These are phyloP conservation scores for Artemisia argyi DNA, from an alignment of 129 eudicot species.

Conservation along the genomic window DNA sequence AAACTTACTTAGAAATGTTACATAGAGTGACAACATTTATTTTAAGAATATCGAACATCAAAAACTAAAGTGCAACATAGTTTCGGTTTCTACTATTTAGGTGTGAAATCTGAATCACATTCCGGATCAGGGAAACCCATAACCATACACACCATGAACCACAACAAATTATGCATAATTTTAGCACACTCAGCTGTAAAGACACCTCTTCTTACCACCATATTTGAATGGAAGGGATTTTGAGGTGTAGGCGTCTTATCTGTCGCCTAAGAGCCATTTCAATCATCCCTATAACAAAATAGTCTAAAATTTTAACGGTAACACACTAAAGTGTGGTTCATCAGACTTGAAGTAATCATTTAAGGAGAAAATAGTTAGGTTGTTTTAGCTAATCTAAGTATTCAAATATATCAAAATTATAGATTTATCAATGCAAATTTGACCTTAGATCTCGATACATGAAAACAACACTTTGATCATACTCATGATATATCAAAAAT, in stretches of 20 bases:
- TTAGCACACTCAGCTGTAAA: constrained; percentile 74
- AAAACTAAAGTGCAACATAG: too few species aligned
- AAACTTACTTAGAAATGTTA: too few species aligned
- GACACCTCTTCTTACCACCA: constrained; percentile 63
- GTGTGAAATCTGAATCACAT: too few species aligned
- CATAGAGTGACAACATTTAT: too few species aligned
- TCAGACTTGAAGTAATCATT: background rate
- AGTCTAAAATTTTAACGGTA: constrained; percentile 45
- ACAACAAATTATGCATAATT: constrained; percentile 74
- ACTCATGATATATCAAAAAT: too few species aligned
- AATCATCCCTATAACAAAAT: constrained; percentile 54
- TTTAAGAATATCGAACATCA: too few species aligned
- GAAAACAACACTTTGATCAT: too few species aligned
- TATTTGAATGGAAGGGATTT: constrained; percentile 89
- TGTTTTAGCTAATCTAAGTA: too few species aligned
- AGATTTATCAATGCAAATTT: background rate
- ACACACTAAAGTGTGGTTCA: background rate
- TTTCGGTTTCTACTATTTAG: too few species aligned
- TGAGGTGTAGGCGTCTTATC: constrained; percentile 61
- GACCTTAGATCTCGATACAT: too few species aligned
- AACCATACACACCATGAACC: too few species aligned
- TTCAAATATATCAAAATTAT: background rate
- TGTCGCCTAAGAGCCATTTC: constrained; percentile 30
- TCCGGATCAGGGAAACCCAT: too few species aligned
- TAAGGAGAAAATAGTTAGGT: background rate